Percentiles rank a stretch among this genome's conserved stretches.
Evolutionary conservation across 371 early-diverging fungal species (phyloP).

Genomic region (Rhizopus delemar): DNA sequence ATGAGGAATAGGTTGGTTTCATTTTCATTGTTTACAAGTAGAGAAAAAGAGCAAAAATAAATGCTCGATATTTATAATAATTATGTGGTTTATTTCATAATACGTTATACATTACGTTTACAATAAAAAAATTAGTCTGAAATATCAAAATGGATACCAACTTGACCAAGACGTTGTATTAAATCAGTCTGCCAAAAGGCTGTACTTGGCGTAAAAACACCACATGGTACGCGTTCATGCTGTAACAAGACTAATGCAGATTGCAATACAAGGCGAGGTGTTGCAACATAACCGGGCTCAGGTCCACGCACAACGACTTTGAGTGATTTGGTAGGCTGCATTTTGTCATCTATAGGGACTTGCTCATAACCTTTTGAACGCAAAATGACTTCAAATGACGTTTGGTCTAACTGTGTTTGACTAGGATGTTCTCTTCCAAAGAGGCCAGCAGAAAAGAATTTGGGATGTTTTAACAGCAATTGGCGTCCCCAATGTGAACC

Average conservation of each 20-base stretch:
- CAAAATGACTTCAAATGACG: conserved; percentile 57
- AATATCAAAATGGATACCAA: conserved; percentile 57
- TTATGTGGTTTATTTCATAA: conserved; percentile 6
- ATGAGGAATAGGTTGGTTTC: no score
- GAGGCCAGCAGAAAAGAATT: conserved; percentile 50
- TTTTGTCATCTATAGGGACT: not conserved
- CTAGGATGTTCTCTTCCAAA: conserved; percentile 66
- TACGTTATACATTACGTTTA: not conserved
- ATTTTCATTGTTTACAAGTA: not conserved
- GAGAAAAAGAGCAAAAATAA: not conserved
- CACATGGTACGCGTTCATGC: conserved; percentile 48
- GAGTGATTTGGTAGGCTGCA: conserved; percentile 45
- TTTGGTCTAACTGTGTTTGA: conserved; percentile 53
- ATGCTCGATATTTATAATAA: not conserved
- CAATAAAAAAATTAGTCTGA: conserved; percentile 13
- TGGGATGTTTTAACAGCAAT: conserved; percentile 60
- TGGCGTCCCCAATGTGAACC: conserved; percentile 58
- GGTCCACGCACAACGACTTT: conserved; percentile 59
- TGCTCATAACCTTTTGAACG: conserved; percentile 52
- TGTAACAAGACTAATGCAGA: conserved; percentile 52
- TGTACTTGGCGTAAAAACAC: conserved; percentile 61
- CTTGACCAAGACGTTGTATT: conserved; percentile 51
- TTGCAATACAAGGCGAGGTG: conserved; percentile 60
- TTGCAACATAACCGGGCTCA: conserved; percentile 67
- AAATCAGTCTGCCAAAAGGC: conserved; percentile 65